Evolutionary conservation across 306 rosid genomes (phyloP).

Genomic region (Quillaja saponaria): DNA sequence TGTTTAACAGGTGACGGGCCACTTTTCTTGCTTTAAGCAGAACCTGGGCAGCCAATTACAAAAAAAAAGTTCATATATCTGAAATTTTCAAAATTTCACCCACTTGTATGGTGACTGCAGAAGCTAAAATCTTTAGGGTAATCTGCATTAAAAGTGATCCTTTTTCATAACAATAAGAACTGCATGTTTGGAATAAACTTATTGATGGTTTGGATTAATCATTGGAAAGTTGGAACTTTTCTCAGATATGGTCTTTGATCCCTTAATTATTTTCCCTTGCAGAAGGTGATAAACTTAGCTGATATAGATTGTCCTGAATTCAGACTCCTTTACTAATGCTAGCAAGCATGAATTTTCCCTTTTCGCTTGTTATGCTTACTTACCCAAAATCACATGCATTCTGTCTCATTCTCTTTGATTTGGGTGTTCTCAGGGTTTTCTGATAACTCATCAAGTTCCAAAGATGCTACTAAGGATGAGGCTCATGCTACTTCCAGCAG

Average conservation of each 20-base stretch:
- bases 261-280: not conserved
- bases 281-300: not conserved
- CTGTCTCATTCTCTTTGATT: constrained; percentile 13
- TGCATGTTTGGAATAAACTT: not conserved
- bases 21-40: no score
- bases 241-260: constrained; percentile 2
- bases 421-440: constrained; percentile 46
- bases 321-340: no score
- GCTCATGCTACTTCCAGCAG: constrained; percentile 27
- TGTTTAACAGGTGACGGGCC: no score
- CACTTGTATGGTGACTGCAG: not conserved
- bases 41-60: no score
- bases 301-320: no score
- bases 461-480: constrained; percentile 28
- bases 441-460: constrained; percentile 44
- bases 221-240: not conserved
- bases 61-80: no score
- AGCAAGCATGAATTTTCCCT: no score
- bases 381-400: not conserved
- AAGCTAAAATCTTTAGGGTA: not conserved
- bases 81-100: not conserved
- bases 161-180: constrained; percentile 4
- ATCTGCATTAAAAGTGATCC: constrained; percentile 14
- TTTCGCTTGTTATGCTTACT: not conserved
- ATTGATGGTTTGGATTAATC: not conserved